Base-by-base conservation (phyloP, 1,284 basidiomycete genomes). In the Fomitopsis palustris region DNA sequence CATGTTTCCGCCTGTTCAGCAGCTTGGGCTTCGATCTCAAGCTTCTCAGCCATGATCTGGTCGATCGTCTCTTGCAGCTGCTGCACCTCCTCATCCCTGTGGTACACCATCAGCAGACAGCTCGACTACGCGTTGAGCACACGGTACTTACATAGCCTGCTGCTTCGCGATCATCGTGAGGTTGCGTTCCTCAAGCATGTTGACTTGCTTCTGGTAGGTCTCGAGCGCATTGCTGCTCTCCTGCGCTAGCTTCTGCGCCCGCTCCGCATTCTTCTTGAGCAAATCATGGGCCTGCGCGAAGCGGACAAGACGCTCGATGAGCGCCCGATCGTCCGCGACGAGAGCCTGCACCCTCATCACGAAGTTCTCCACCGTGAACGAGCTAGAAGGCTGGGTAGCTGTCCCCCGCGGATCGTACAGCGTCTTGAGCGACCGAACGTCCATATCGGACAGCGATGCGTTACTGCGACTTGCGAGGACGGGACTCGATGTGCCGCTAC, bases 181-280 rank as follows among this genome's bases (percentile, higher is more conserved):
- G 65, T 90, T 87, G 59, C 89, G 80, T 61, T 92, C 90, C 69
- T 95, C 92, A 56, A 95, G 78, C 45, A 81, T 81, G 65, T 82
- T 81, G 3, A 95, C 90, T 70, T 95, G 93, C 74, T 86, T 87
- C 76, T 95, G 91, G 71, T 96, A 96, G 31, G 89, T 94, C 78
- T 92, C 91, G 41, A 96, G 75, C 21, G 87, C 90, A 16, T 71
- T 70, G 61, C 85, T 87, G 51, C 88, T 90, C 59, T 94, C 93
- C 70, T 88, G 85, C 1, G 92, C 93, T 25, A 96, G 80, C 72
- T 92, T 93, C 77, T 94, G 91, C 12, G 93, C 93, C 53, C 92
- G 81, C 65, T 92, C 90, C 19, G 93, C 93, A 70, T 96, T 96
- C 74, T 88, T 90, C 81, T 93, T 95, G 63, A 95, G 80, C 63